Evolutionary conservation across 208 protist species (phyloP).

Genomic region (Zelonia costaricensis): DNA sequence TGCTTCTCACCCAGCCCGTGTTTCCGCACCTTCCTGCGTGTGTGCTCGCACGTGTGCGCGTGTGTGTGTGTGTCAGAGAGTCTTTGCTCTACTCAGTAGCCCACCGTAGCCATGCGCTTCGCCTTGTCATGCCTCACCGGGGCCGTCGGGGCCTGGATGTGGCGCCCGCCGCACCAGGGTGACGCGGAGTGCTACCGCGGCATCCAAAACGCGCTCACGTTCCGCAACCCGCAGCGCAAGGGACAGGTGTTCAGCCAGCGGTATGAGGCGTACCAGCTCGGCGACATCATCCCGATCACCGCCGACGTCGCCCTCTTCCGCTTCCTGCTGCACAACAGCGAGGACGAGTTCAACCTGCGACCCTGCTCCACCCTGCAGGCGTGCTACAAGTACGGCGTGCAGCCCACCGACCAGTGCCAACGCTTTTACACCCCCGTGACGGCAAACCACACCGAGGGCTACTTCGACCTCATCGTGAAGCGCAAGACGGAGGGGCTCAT

Average conservation of each 20-base stretch:
- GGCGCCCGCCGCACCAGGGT: conserved; percentile 3
- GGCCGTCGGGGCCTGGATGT: conserved; percentile 27
- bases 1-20: no score
- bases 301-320: conserved; percentile 87
- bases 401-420: conserved; percentile 81
- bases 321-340: conserved; percentile 70
- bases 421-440: conserved; percentile 93
- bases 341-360: conserved; percentile 87
- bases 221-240: conserved; percentile 45
- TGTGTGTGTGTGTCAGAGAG: no score
- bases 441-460: conserved; percentile 79
- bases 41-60: no score
- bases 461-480: conserved; percentile 92
- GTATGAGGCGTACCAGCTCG: conserved; percentile 81
- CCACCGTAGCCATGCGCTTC: conserved; percentile 64
- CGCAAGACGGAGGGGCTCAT: conserved; percentile 74
- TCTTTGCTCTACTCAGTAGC: not conserved
- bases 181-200: conserved; percentile 68
- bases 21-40: no score
- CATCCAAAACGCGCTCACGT: conserved; percentile 77
- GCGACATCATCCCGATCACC: conserved; percentile 87
- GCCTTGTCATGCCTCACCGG: conserved; percentile 32
- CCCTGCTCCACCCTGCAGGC: conserved; percentile 88
- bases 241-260: conserved; percentile 78
- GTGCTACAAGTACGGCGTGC: conserved; percentile 89